Percentiles rank a stretch among this genome's conserved stretches.
phyloP scores from a whole-genome alignment of 1,139 yeast genomes.

The Suhomyces coccinellae region DNA sequence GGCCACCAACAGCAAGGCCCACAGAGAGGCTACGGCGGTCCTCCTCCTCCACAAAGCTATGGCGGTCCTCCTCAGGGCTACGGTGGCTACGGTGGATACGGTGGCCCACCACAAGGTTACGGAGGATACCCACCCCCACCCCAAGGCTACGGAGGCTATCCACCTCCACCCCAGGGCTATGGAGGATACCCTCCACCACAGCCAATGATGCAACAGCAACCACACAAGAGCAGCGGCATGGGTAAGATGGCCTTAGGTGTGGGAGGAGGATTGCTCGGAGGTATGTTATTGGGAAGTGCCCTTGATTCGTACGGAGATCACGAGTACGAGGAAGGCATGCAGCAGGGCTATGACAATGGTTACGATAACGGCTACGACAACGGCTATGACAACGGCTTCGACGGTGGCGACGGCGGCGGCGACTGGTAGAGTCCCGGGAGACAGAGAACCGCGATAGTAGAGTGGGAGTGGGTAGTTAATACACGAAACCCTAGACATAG shows the following conservation, averaged over 20 bases:
- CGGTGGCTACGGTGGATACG: conserved; percentile 14
- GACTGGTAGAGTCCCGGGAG: background rate
- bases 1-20: background rate
- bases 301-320: conserved; percentile 22
- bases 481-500: conserved; percentile 12
- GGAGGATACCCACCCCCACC: conserved; percentile 18
- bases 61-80: conserved; percentile 22
- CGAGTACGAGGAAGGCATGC: conserved; percentile 28
- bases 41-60: conserved; percentile 16
- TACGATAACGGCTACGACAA: conserved; percentile 19
- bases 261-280: conserved; percentile 82
- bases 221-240: conserved; percentile 26
- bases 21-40: conserved; percentile 10
- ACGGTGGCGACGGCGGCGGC: conserved; percentile 20
- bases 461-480: background rate
- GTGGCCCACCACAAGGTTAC: conserved; percentile 22
- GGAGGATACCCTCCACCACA: conserved; percentile 19
- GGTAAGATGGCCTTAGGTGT: conserved; percentile 68
- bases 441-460: too few relatives aligned
- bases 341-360: conserved; percentile 38
- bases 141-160: conserved; percentile 18
- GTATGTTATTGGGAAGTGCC: conserved; percentile 49
- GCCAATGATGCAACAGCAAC: conserved; percentile 25
- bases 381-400: conserved; percentile 22
- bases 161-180: conserved; percentile 20